A percentile compares a stretch with the other conserved stretches of the same genome.
These are phyloP conservation scores for Trichocladium uniseriatum DNA, from an alignment of 495 filamentous ascomycete genomes.

Conservation along the genomic window DNA sequence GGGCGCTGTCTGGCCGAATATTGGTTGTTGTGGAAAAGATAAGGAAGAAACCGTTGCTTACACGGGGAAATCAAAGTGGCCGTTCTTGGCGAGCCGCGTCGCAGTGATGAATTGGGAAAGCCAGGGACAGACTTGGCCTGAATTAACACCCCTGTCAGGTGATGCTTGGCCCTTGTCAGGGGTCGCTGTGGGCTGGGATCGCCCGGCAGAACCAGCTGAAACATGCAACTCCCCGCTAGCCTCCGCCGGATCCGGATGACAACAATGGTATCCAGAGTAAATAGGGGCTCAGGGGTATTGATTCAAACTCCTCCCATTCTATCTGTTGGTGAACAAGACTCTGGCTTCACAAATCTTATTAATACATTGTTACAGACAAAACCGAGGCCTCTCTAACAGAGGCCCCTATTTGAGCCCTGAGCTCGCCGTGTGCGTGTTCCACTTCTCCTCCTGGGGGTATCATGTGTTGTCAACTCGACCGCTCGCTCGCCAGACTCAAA, in stretches of 20 bases:
- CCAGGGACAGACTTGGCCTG: neutral
- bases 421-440: neutral
- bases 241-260: neutral
- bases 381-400: neutral
- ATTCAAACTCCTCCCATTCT: too few species aligned
- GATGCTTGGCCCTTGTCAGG: neutral
- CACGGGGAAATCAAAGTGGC: too few species aligned
- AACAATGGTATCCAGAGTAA: neutral
- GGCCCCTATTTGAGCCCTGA: slow-evolving; percentile 1
- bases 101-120: neutral
- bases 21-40: neutral
- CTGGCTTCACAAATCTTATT: slow-evolving; percentile 5
- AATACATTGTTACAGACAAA: slow-evolving; percentile 6
- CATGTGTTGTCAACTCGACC: slow-evolving; percentile 3
- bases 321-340: too few species aligned
- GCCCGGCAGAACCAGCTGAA: neutral
- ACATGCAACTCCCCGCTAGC: neutral
- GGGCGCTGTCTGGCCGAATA: neutral
- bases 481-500: slow-evolving; percentile 9
- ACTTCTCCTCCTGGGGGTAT: slow-evolving; percentile 9
- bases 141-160: neutral
- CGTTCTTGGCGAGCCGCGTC: neutral
- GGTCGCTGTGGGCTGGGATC: too few species aligned
- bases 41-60: too few species aligned
- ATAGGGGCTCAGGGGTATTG: too few species aligned